Base-by-base conservation (phyloP, 2,329 filamentous ascomycete genomes). In the Tolypocladium nubicola region DNA sequence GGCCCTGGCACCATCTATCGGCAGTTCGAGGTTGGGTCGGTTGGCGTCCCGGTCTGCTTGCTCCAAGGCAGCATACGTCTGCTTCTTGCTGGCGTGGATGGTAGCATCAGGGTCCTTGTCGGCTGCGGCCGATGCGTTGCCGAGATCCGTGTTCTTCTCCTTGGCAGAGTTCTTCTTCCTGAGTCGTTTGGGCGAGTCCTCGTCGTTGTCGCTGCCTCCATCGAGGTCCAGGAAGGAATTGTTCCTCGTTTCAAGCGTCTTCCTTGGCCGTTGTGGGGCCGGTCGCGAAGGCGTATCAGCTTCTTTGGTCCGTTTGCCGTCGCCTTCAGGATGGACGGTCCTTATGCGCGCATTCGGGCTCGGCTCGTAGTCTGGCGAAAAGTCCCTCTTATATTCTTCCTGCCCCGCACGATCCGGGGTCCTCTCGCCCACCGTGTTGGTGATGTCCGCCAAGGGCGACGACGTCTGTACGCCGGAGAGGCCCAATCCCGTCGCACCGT, bases 331-430 rank as follows among this genome's bases (percentile, higher is more conserved):
- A 56, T 78, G 76, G 40, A 89, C 82, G n/a, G 80, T 73, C 56
- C 86, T 81, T 45, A 90, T 88, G n/a, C 83, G 84, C 35, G 88
- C 86, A 67, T 83, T 86, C 43, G 84, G 82, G 60, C 85, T 84
- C 14, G 87, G 87, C 52, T 87, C 86, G 69, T 91, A 91, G 56
- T 87, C 86, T 14, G 86, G 86, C 21, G 88, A 90, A 67, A 91
- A 90, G 2, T 86, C 84, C 61, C 83, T 77, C 41, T 77, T 71
- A 55, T 72, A 76, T 23, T 72, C 62, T 62, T 70, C 57, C 53
- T 64, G 63, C 14, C 69, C 69, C 6, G 66, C 65, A 26, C 71
- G 67, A 19, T 66, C 62, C 23, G 56, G 57, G 13, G 58, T 58
- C 43, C 57, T 58, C 26, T 61, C 53, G 7, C 55, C 56, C 8